Conservation (phyloP, 495 filamentous ascomycete genomes). For the Xylaria telfairii region DNA sequence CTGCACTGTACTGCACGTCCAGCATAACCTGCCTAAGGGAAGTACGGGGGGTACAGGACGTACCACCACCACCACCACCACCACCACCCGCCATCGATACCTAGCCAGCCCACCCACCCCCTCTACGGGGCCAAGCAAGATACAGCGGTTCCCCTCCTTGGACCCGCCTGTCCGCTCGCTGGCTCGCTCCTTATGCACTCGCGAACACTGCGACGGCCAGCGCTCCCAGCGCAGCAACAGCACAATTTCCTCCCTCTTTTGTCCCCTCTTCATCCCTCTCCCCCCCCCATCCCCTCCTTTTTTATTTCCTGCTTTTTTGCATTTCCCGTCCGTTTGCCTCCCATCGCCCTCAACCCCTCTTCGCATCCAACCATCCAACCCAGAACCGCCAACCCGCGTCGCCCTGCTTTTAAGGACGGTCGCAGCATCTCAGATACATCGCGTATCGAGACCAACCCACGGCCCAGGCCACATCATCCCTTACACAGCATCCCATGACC, state of each 20-base stretch:
- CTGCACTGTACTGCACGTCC: not conserved
- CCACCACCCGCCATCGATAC: constrained; percentile 18
- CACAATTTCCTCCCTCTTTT: constrained; percentile 49
- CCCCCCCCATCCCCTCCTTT: constrained; percentile 46
- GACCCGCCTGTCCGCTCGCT: constrained; percentile 43
- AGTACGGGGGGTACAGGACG: not conserved
- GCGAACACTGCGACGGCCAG: constrained; percentile 46
- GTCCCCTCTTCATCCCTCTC: constrained; percentile 47
- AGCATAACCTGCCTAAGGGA: not conserved
- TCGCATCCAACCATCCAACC: constrained; percentile 47
- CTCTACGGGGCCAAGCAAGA: constrained; percentile 32
- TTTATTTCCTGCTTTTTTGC: constrained; percentile 45
- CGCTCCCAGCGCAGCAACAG: constrained; percentile 41
- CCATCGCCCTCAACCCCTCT: constrained; percentile 58
- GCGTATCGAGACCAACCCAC: constrained; percentile 44
- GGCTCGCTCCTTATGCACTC: constrained; percentile 44
- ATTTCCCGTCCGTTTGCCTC: constrained; percentile 44
- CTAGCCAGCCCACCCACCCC: constrained; percentile 22
- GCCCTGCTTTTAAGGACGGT: constrained; percentile 47
- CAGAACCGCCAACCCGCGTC: constrained; percentile 38
- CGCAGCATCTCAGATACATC: constrained; percentile 57
- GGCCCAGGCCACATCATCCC: constrained; percentile 40
- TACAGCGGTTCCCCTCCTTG: constrained; percentile 38
- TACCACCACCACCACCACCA: constrained; percentile 17
- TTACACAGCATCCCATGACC: constrained; percentile 55